Conservation (phyloP, 306 rosid species). For the Leucaena leucocephala region DNA sequence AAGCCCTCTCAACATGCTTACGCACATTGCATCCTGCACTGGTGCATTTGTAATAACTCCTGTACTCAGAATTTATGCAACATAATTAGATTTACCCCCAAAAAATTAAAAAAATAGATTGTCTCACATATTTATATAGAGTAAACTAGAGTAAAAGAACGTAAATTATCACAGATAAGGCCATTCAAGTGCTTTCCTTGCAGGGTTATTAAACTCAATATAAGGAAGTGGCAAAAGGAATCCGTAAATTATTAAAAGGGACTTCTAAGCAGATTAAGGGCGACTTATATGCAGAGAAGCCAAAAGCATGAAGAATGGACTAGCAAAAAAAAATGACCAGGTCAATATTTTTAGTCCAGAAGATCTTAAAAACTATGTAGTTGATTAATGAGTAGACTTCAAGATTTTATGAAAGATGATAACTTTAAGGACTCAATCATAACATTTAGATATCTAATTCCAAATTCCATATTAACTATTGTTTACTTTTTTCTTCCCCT, state of each 20-base stretch:
- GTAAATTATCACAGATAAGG: neutral
- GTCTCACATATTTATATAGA: neutral
- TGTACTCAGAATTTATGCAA: conserved; percentile 36
- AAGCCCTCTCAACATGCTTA: conserved; percentile 80
- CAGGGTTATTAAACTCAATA: neutral
- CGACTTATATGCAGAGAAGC: conserved; percentile 9
- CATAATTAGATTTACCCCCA: conserved; percentile 5
- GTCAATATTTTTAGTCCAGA: neutral
- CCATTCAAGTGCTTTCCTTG: neutral
- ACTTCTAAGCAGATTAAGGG: conserved; percentile 6
- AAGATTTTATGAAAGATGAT: neutral
- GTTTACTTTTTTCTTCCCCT: neutral
- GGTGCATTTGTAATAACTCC: conserved; percentile 87
- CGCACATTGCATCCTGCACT: conserved; percentile 72
- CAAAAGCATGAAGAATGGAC: conserved; percentile 23
- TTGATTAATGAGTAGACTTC: neutral
- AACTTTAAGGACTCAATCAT: neutral
- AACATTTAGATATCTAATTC: neutral
- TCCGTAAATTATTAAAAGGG: neutral
- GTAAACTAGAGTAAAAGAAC: neutral
- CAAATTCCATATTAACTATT: neutral
- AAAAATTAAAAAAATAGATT: neutral
- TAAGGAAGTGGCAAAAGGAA: conserved; percentile 12
- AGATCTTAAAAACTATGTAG: neutral
- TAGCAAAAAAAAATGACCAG: conserved; percentile 8